Percentiles rank a stretch among this genome's conserved stretches.
phyloP scores from a whole-genome alignment of 495 filamentous ascomycete species.

The Viridothelium virens region DNA sequence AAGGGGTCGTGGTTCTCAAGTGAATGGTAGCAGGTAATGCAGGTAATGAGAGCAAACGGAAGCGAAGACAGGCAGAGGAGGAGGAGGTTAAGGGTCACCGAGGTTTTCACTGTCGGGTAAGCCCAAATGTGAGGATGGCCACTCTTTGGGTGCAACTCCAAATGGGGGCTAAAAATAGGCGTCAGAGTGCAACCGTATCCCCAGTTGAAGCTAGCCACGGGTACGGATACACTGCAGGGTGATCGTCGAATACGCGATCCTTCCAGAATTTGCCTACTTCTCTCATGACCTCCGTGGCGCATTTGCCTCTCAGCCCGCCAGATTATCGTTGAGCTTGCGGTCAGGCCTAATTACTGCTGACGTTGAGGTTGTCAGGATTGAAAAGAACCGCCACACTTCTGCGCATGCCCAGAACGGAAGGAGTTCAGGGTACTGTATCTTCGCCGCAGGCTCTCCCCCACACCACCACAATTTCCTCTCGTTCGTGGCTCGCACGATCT shows the following conservation, averaged over 20 bases:
- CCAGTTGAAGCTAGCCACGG: neutral
- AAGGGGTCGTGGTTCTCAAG: too few species aligned
- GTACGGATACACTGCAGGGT: neutral
- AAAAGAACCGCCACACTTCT: neutral
- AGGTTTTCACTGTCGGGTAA: too few species aligned
- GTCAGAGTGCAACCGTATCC: neutral
- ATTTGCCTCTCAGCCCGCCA: neutral
- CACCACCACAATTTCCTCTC: neutral
- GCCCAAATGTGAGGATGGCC: too few species aligned
- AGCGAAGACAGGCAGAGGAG: too few species aligned
- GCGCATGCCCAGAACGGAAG: too few species aligned
- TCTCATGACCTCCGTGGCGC: too few species aligned
- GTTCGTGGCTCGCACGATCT: neutral
- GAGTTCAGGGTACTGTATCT: too few species aligned
- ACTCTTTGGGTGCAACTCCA: too few species aligned
- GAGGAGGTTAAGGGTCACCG: too few species aligned
- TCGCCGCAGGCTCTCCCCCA: too few species aligned
- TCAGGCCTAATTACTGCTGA: neutral
- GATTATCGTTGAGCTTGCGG: neutral
- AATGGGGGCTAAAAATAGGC: conserved; percentile 6
- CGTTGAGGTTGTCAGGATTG: neutral
- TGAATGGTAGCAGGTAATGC: too few species aligned
- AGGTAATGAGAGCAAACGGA: too few species aligned
- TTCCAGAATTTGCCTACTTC: neutral
- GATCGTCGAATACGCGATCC: conserved; percentile 5